Percentiles rank a stretch among this genome's conserved stretches.
phyloP scores from a whole-genome alignment of 2,329 filamentous ascomycete species.

The Hypoxylon rubiginosum region DNA sequence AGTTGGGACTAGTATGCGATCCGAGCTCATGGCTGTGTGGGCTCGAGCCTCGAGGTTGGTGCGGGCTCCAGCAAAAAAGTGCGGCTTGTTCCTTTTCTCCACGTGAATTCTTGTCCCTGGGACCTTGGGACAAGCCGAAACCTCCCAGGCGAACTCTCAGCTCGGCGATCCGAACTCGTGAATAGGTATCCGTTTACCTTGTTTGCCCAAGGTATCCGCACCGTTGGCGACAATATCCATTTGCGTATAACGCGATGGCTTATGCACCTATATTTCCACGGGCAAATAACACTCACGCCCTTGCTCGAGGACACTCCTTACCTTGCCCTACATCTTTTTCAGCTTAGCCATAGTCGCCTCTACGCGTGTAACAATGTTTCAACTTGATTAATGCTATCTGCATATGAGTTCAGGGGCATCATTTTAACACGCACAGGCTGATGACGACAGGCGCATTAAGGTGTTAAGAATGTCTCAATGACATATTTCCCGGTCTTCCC shows the following conservation, averaged over 20 bases:
- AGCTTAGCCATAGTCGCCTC: not conserved
- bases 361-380: slow-evolving; percentile 14
- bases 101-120: slow-evolving; percentile 18
- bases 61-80: not conserved
- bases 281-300: not conserved
- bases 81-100: slow-evolving; percentile 20
- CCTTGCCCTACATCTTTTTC: not conserved
- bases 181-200: not conserved
- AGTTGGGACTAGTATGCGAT: slow-evolving; percentile 31
- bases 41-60: not conserved
- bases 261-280: not conserved
- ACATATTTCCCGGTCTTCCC: slow-evolving; percentile 1
- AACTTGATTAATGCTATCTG: slow-evolving; percentile 12
- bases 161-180: slow-evolving; percentile 18
- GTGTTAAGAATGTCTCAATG: slow-evolving; percentile 10
- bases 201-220: not conserved
- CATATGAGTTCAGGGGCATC: not conserved
- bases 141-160: slow-evolving; percentile 15
- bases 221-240: not conserved
- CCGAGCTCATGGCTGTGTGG: slow-evolving; percentile 29
- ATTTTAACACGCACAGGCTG: not conserved
- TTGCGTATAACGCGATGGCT: not conserved
- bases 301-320: not conserved
- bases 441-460: slow-evolving; percentile 24
- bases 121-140: not conserved